Conservation (phyloP, 495 filamentous ascomycete species). For the Podospora pseudocomata region DNA sequence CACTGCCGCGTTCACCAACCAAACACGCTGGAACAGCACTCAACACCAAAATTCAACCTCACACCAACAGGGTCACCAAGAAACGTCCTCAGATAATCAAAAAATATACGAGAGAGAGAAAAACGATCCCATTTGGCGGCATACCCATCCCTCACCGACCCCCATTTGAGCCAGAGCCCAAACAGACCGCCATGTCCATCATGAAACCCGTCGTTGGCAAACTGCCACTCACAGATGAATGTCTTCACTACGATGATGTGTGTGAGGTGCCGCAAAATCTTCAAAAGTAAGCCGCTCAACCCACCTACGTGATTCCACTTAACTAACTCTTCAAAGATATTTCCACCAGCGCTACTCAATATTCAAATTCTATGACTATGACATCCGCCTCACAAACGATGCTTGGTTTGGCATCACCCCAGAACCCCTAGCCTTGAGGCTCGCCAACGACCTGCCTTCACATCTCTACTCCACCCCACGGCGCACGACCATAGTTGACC, state of each 20-base stretch:
- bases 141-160: not conserved
- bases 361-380: slow-evolving; percentile 77
- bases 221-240: slow-evolving; percentile 49
- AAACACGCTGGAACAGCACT: not conserved
- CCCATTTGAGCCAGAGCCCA: not conserved
- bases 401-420: slow-evolving; percentile 97
- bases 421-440: slow-evolving; percentile 51
- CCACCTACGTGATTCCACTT: not conserved
- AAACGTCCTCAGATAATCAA: not conserved
- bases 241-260: slow-evolving; percentile 62
- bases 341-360: slow-evolving; percentile 82
- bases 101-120: not conserved
- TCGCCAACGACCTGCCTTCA: slow-evolving; percentile 67
- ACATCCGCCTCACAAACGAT: slow-evolving; percentile 84
- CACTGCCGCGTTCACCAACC: not conserved
- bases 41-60: not conserved
- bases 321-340: slow-evolving; percentile 55
- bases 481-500: slow-evolving; percentile 68
- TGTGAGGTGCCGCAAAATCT: slow-evolving; percentile 53
- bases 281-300: slow-evolving; percentile 8
- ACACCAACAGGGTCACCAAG: not conserved
- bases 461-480: slow-evolving; percentile 26
- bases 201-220: slow-evolving; percentile 20
- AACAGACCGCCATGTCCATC: not conserved
- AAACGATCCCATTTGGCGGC: not conserved